Evolutionary conservation across 2,329 filamentous ascomycete genomes (phyloP), one percentile per base, ranked within the genome.

Genomic region (Chaetomium sp.): DNA sequence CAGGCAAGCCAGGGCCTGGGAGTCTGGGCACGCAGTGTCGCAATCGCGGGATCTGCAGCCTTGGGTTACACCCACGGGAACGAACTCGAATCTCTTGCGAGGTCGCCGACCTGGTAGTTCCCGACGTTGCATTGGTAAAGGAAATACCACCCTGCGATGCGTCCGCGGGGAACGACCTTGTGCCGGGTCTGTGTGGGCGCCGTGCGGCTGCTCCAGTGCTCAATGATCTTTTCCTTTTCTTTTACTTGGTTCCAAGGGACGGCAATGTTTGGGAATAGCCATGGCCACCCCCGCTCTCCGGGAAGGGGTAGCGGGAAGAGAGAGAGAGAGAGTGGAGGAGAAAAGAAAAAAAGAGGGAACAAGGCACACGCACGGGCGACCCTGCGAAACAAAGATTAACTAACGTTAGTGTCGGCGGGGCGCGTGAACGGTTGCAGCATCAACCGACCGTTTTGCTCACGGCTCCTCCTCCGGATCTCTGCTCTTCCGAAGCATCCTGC

Each of bases 71-170:
- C 45, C 8, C 33, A 52, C 19, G 36, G 12, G 19, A 36, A 34
- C 12, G 44, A 53, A 36, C 8, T 44, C 43, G 43, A 27, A 27
- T 55, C 49, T 33, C 33, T 52, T 12, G 57, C 55, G 57, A 59
- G 57, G 57, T 59, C 57, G 57, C 52, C 57, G 57, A 59, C 57
- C 57, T 59, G 49, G 41, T 33, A 38, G 35, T 53, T 54, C 52
- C 56, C 56, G 52, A 53, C 6, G 56, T 55, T 58, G 35, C 49
- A 52, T 53, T 55, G 52, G 51, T 54, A 51, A 49, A 46, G 34
- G 4, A 7, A 33, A 41, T 46, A 47, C 36, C 46, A 49, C 50
- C 49, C 41, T 9, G 41, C 35, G 37, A 40, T 49, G 50, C 40
- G 45, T 40, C 45, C 49, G 51, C 43, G 43, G 42, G 36, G 35